Evolutionary conservation across 148 eudicot genomes (phyloP), one percentile per base, ranked within the genome.

Genomic region (Diospyros kaki): DNA sequence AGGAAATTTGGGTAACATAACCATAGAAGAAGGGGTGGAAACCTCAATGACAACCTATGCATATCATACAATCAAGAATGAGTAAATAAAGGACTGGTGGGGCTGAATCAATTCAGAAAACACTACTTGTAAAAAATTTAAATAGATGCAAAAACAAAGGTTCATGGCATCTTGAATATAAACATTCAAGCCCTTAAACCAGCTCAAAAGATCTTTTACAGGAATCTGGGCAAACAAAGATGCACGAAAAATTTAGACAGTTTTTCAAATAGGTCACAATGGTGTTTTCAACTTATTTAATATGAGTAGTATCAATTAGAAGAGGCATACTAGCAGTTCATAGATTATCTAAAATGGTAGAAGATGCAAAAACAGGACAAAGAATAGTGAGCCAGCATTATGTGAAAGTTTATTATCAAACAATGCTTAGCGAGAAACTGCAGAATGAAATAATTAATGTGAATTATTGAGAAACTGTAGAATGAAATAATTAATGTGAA

Each of bases 1-100:
- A 28, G 97, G 94, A 77, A 88, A 91, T 80, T 83, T 73, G 54
- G 89, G 96, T 80, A 93, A 79, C 87, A 93, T 86, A 71, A 79
- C 84, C 89, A 93, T 79, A 73, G 85, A 84, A 69, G 86, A 89
- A 77, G 98, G 98, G 41, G 87, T 73, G 69, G 89, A 84, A 75
- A 93, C 97, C 83, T 93, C 93, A 87, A 93, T 79, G 60, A 73
- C 82, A 65, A 91, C 77, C 93, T 89, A 72, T 43, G 70, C 55
- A 77, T 54, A 65, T 64, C 54, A 56, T 44, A 73, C 69, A 73
- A 51, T 38, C 28, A 72, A 14, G 69, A 71, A 46, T 15, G n/a
- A 38, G 39, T 41, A 77, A 42, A 64, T 1, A 44, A 63, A 52
- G 28, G 40, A 14, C 9, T 12, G 39, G 6, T n/a, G 64, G 48